Conservation (phyloP, 768 basidiomycete genomes). For the Mycena galericulata region DNA sequence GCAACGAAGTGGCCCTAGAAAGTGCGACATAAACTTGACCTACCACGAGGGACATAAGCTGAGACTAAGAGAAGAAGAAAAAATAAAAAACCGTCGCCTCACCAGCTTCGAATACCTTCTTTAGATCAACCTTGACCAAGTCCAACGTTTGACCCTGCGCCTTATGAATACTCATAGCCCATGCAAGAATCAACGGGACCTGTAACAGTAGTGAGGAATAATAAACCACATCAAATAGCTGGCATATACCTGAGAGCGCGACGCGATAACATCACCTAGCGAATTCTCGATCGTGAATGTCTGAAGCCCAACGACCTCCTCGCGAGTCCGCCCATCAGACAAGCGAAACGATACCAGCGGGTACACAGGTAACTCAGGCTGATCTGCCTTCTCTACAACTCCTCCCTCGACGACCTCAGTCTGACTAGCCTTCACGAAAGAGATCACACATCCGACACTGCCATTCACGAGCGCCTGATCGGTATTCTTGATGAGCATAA, state of each 20-base stretch:
- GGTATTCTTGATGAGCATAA: conserved; percentile 95
- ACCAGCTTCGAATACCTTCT: conserved; percentile 94
- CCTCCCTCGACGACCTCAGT: too few species aligned
- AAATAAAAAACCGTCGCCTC: neutral
- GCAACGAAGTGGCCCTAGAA: conserved; percentile 88
- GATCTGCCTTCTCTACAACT: neutral
- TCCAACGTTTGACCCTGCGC: conserved; percentile 96
- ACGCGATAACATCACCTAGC: neutral
- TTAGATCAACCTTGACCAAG: conserved; percentile 93
- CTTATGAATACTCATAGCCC: conserved; percentile 99
- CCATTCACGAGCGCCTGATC: conserved; percentile 95
- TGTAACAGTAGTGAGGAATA: too few species aligned
- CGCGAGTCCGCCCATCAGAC: neutral
- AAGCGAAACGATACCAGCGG: neutral
- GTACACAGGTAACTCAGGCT: neutral
- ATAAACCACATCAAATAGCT: conserved; percentile 81
- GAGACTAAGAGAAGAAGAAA: too few species aligned
- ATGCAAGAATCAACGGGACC: conserved; percentile 89
- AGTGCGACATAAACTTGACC: conserved; percentile 86
- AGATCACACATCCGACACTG: conserved; percentile 85
- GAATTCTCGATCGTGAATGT: neutral
- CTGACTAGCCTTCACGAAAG: conserved; percentile 60
- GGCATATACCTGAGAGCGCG: conserved; percentile 72
- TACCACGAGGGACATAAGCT: too few species aligned
- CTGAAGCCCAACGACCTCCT: neutral